A percentile compares a stretch with the other conserved stretches of the same genome.
Conservation (phyloP, 306 rosid species). For the Luffa acutangula region DNA sequence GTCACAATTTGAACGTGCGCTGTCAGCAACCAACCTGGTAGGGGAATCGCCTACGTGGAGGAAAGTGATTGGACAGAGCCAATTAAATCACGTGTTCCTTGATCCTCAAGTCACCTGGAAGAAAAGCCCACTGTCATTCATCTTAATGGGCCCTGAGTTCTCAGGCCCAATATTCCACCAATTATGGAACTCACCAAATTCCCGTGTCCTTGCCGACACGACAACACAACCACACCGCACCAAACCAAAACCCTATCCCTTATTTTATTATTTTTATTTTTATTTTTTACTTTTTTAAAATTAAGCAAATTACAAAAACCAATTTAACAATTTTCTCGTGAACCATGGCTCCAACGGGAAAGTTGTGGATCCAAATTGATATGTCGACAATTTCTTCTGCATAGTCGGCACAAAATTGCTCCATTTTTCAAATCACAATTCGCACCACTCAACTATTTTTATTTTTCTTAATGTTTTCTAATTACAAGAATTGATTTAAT, state of each 20-base stretch:
- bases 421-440: neutral
- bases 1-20: neutral
- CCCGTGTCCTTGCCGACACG: neutral
- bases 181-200: neutral
- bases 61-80: neutral
- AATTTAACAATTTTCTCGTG: neutral
- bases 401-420: neutral
- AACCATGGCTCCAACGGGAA: neutral
- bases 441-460: neutral
- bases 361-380: neutral
- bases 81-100: neutral
- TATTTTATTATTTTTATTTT: neutral
- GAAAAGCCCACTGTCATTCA: neutral
- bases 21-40: neutral
- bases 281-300: neutral
- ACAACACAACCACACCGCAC: neutral
- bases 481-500: neutral
- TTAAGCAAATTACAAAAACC: neutral
- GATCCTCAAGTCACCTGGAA: neutral
- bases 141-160: neutral
- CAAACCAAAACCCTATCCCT: neutral
- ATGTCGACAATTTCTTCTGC: neutral
- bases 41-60: neutral
- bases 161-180: neutral
- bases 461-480: neutral